Base-by-base conservation (phyloP, 202 grass and related monocot genomes). In the Saccharum hybrid region DNA sequence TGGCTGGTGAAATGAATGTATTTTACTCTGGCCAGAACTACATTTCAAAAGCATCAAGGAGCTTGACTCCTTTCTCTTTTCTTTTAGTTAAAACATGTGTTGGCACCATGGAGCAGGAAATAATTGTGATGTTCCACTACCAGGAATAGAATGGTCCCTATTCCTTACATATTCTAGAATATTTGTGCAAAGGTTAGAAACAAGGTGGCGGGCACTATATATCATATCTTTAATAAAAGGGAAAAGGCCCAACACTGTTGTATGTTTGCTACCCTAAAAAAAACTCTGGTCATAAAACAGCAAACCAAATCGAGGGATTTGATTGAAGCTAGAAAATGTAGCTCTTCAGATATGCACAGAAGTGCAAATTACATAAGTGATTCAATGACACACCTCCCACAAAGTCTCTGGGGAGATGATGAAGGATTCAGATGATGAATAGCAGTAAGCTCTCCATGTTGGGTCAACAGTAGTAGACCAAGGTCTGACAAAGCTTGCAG, bases 361-460 rank as follows among this genome's bases (percentile, higher is more conserved):
- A 80, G 65, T 26, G 1, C 22, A 19, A 71, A 74, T 28, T 71
- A 84, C 76, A 68, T 49, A 66, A 42, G 21, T 65, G 59, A 15
- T 72, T 60, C 18, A 66, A 51, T 82, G 62, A 82, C 77, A 88
- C 66, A 98, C 96, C 96, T 98, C 91, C 96, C 96, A 98, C 77
- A 98, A 89, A 78, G 87, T 90, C 72, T 94, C 81, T 62, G 96
- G 87, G 62, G 91, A 88, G 79, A 91, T 83, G 80, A 79, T 78
- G 45, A 49, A 89, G 10, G 82, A 63, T 60, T 83, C 85, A 21
- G 83, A 88, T 75, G 91, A 91, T 4, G 87, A 90, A 89, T 60
- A 78, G 57, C 89, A 98, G 75, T 74, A 86, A 90, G 90, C 63
- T 71, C 46, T 90, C 92, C 92, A 96, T 69, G 65, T 84, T 83